A percentile compares a stretch with the other conserved stretches of the same genome.
Conservation (phyloP, 257 asterid species). For the Solanum chiquidenum region DNA sequence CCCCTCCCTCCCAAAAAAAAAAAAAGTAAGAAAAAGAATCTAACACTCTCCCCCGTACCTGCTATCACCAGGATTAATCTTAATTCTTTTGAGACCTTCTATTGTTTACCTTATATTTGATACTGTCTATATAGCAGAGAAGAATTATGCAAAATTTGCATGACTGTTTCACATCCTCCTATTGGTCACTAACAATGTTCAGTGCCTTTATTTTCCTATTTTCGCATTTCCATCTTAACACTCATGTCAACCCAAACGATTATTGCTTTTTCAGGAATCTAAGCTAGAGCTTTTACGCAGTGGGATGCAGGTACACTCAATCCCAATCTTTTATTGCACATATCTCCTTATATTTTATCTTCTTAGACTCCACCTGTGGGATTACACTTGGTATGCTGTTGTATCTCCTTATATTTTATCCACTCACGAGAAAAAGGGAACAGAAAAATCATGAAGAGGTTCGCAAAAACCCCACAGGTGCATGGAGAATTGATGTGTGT, state of each 20-base stretch:
- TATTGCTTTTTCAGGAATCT: conserved; percentile 48
- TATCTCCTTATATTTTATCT: background rate
- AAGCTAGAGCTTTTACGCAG: conserved; percentile 55
- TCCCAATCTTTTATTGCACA: background rate
- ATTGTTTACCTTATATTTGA: background rate
- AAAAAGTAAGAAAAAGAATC: background rate
- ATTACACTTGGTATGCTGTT: background rate
- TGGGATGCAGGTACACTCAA: conserved; percentile 47
- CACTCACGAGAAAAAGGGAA: background rate
- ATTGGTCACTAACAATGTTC: background rate
- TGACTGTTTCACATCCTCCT: background rate
- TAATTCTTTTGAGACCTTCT: background rate
- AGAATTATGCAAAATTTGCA: background rate
- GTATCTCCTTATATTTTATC: background rate
- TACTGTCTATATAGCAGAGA: background rate
- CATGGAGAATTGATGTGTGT: background rate
- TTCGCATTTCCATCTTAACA: conserved; percentile 1
- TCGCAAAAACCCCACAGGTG: background rate
- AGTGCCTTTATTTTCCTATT: background rate
- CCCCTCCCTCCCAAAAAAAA: background rate
- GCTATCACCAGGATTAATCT: background rate
- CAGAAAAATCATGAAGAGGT: background rate
- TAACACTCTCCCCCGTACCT: background rate
- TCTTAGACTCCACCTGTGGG: background rate
- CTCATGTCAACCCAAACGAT: conserved; percentile 6